These are phyloP conservation scores for Stagonosporopsis tanaceti DNA, from an alignment of 2,329 filamentous ascomycete genomes.

Conservation along the genomic window DNA sequence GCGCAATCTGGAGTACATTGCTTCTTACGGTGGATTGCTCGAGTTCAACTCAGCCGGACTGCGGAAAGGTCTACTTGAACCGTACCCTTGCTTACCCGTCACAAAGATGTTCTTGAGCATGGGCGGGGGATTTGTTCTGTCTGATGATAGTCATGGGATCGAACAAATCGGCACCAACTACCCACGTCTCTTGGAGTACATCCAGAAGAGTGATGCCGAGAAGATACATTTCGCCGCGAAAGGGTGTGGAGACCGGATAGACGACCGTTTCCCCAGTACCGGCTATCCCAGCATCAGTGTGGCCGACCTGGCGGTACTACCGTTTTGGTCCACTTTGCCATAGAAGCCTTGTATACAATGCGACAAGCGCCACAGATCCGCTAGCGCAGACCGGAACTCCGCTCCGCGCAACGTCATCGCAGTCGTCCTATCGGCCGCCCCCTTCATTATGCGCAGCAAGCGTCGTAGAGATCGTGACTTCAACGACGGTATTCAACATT, in stretches of 20 bases:
- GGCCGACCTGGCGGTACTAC: constrained; percentile 36
- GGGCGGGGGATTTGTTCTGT: constrained; percentile 85
- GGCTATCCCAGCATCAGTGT: constrained; percentile 47
- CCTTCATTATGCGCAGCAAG: constrained; percentile 21
- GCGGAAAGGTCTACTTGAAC: constrained; percentile 88
- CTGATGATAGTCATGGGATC: constrained; percentile 92
- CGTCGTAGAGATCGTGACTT: constrained; percentile 11
- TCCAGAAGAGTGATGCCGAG: constrained; percentile 70
- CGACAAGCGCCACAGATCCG: constrained; percentile 17
- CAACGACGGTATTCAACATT: not conserved
- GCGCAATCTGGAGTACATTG: constrained; percentile 77
- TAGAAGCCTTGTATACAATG: constrained; percentile 8
- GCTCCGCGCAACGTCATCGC: constrained; percentile 17
- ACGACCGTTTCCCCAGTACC: constrained; percentile 46
- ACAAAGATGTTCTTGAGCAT: constrained; percentile 78
- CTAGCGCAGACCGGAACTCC: constrained; percentile 12
- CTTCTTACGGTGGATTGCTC: constrained; percentile 78
- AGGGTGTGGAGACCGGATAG: constrained; percentile 27
- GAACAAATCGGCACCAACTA: constrained; percentile 91
- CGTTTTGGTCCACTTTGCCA: constrained; percentile 38
- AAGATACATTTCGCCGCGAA: constrained; percentile 57
- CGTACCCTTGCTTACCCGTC: constrained; percentile 83
- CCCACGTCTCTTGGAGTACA: constrained; percentile 71
- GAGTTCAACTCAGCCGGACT: constrained; percentile 90
- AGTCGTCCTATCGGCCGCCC: constrained; percentile 13